phyloP scores from a whole-genome alignment of 768 basidiomycete genomes.

The Calocera cornea region DNA sequence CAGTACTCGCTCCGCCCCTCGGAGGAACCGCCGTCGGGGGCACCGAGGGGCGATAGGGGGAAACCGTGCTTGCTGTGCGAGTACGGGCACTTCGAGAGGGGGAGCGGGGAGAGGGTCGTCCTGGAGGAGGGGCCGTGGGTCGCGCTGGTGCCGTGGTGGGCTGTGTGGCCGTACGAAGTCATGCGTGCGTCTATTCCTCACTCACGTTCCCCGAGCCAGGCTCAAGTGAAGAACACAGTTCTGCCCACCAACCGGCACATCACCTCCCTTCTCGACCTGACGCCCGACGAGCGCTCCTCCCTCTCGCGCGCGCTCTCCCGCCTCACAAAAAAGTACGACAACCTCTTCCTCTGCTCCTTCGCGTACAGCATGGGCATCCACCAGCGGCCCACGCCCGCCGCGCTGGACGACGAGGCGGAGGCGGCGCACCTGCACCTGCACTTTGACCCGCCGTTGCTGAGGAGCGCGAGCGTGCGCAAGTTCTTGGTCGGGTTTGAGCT shows the following conservation, averaged over 20 bases:
- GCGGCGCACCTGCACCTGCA: conserved; percentile 76
- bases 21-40: conserved; percentile 27
- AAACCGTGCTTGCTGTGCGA: conserved; percentile 64
- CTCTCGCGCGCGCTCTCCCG: conserved; percentile 56
- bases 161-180: conserved; percentile 83
- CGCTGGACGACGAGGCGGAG: conserved; percentile 31
- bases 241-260: conserved; percentile 70
- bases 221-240: conserved; percentile 31
- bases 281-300: conserved; percentile 42
- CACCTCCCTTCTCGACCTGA: conserved; percentile 50
- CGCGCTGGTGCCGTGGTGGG: conserved; percentile 90
- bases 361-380: conserved; percentile 93
- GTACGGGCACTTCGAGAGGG: conserved; percentile 55
- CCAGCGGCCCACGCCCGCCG: conserved; percentile 54
- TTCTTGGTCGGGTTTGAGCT: conserved; percentile 87
- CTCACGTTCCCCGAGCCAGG: conserved; percentile 5
- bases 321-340: conserved; percentile 58
- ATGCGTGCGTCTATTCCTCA: conserved; percentile 42
- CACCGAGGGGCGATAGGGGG: conserved; percentile 44
- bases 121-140: conserved; percentile 63
- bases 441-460: conserved; percentile 70
- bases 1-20: conserved; percentile 30
- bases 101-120: conserved; percentile 43
- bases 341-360: conserved; percentile 73
- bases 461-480: conserved; percentile 72